Evolutionary conservation across 176 grass and related monocot genomes (phyloP), one percentile per base, ranked within the genome.

Genomic region (Panicum miliaceum): DNA sequence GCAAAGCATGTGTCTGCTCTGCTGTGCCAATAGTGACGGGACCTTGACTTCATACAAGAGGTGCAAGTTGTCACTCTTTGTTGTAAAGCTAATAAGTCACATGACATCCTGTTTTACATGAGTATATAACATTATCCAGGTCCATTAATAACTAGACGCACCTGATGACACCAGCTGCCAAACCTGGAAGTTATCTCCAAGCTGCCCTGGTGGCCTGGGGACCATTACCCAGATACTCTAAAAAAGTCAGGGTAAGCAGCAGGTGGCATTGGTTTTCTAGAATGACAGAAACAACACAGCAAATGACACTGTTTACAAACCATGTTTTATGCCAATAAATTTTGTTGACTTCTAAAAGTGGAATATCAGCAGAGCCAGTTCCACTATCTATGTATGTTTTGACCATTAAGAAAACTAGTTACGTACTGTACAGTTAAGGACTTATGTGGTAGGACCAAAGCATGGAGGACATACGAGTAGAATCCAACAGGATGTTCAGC

Each of bases 141-240:
- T 74, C 26, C 29, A 78, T 65, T 51, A 72, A 72, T 83, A 79
- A 45, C 83, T 86, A 47, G 16, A 78, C 67, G 15, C 22, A 63
- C 62, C 47, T 57, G 50, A 88, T 66, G 46, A 68, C 64, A 71
- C 52, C 85, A 86, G 46, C 75, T 91, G 70, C 89, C 83, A 87
- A 91, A 94, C 89, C 40, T 73, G 62, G 70, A 79, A 69, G 57
- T 54, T 46, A 79, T 62, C 73, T 78, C 81, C 29, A 82, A 77
- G 57, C 89, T 68, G 29, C 40, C 29, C 47, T 65, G 58, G 54
- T 86, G 45, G 73, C 76, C 73, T 71, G 48, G 63, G 79, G 71
- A 83, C 61, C 36, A 61, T 79, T 88, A 36, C 64, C 26, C 71
- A 71, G 77, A 47, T 16, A 32, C 23, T 77, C 56, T 85, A 59